Conservation (phyloP, 2,329 filamentous ascomycete genomes). For the Ascochyta viciae-villosae region DNA sequence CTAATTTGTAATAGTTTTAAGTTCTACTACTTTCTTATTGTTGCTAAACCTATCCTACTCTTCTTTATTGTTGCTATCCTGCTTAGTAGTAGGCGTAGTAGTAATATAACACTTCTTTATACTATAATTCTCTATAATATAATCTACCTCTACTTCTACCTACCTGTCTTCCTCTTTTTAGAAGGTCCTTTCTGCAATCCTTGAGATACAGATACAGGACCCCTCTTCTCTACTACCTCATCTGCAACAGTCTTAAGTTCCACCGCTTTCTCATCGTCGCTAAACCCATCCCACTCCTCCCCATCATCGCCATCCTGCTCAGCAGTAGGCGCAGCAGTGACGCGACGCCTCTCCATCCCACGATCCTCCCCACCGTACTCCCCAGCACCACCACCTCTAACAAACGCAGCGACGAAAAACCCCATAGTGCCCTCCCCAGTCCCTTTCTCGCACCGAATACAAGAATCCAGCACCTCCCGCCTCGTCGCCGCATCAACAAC, state of each 20-base stretch:
- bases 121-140: no score
- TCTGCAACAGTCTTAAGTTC: slow-evolving; percentile 11
- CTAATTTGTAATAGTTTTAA: no score
- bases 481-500: slow-evolving; percentile 49
- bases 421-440: slow-evolving; percentile 88
- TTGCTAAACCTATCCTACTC: no score
- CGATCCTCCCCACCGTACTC: background rate
- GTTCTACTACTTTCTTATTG: no score
- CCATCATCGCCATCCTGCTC: slow-evolving; percentile 37
- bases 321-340: slow-evolving; percentile 2
- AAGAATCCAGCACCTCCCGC: slow-evolving; percentile 68
- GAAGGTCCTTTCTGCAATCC: no score
- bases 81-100: no score
- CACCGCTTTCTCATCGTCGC: slow-evolving; percentile 38
- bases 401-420: slow-evolving; percentile 92
- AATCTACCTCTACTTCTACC: background rate
- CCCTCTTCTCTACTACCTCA: no score
- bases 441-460: slow-evolving; percentile 81
- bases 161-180: background rate
- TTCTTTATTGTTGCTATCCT: no score
- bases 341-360: background rate
- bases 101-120: no score
- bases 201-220: no score
- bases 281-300: slow-evolving; percentile 54
- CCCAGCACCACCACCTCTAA: slow-evolving; percentile 58